Base-by-base conservation (phyloP, 2,329 filamentous ascomycete species). In the Dactylellina leptospora region DNA sequence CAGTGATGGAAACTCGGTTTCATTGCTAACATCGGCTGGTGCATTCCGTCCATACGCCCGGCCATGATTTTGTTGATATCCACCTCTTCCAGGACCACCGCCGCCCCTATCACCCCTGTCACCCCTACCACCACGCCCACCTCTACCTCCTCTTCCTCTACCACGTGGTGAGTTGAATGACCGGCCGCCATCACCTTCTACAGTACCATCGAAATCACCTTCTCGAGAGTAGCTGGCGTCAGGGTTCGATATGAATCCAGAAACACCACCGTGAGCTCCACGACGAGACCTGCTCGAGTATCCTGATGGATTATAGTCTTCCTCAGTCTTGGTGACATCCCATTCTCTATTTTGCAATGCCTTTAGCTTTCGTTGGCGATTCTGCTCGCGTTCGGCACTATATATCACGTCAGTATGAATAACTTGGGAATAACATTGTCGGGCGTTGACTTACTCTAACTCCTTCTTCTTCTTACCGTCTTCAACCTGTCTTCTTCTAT, bases 361-460 rank as follows among this genome's bases (percentile, higher is more conserved):
- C 74, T 84, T 84, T 18, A 88, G 80, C 77, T 88, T 88, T 54
- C 86, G 80, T 78, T 87, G 85, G 6, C 86, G 79, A 76, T 88
- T 88, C 74, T 82, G 83, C 22, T 83, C 85, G 10, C 86, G 82
- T 80, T 88, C 86, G 36, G 87, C 85, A 20, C 82, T 74, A 53
- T 40, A 36, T 13, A 22, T n/a, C 25, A 6, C 28, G 45, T 47
- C 9, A 69, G 58, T 38, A 18, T 13, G 9, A 40, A 9, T 16
- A 38, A 16, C 9, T n/a, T 58, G 16, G 4, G 9, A 55, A 33
- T 22, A 4, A 8, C n/a, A 33, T 48, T 25, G 22, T 51, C 16
- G 11, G n/a, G 45, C 18, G 23, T 16, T 13, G 53, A 60, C 84
- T 11, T 86, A 85, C 47, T 81, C 82, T n/a, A 81, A 80, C 60